Evolutionary conservation across 192 early-diverging fungal genomes (phyloP), one percentile per base, ranked within the genome.

Genomic region (Gonapodya sp.): DNA sequence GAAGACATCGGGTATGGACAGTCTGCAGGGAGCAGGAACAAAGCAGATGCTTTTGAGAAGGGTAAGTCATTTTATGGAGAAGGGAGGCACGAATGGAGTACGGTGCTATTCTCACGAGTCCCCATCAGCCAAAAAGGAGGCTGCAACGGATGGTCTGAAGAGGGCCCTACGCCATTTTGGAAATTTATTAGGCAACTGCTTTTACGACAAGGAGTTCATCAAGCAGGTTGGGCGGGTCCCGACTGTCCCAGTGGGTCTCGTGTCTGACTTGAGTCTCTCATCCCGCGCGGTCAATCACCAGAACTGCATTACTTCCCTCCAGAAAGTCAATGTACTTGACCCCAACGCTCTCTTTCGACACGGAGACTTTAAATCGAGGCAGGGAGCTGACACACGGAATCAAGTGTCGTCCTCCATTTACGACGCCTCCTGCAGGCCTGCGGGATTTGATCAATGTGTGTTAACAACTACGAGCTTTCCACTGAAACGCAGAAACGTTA

Each of bases 1-100:
- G 96, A 95, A 91, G 97, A 96, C 80, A 87, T 96, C 35, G 97
- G 97, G 18, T 96, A 92, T 78, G 97, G 96, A 0, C 87, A 84
- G 78, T 88, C 90, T 34, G 95, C 97, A 36, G 94, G 94, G 83
- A 84, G 84, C 31, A 92, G 88, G 83, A 91, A 87, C 77, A 96
- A 96, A 83, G 91, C 88, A 0, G 81, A 83, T 31, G 96, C 94
- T 1, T 91, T 98, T 72, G 94, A 96, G 82, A 98, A 97, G 31
- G 84, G 94, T 92, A 79, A 46, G 79, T 34, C 30, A 73, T 32
- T 2, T n/a, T 36, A 0, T 75, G 31, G 34, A 36, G n/a, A 79
- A 30, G n/a, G 8, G 2, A 18, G 2, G 8, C 79, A 2, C 2
- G 79, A 2, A 35, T n/a, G 31, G 37, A 34, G 35, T 35, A 16